A percentile compares a stretch with the other conserved stretches of the same genome.
Evolutionary conservation across 495 filamentous ascomycete species (phyloP).

Genomic region (Tuber calosporum): DNA sequence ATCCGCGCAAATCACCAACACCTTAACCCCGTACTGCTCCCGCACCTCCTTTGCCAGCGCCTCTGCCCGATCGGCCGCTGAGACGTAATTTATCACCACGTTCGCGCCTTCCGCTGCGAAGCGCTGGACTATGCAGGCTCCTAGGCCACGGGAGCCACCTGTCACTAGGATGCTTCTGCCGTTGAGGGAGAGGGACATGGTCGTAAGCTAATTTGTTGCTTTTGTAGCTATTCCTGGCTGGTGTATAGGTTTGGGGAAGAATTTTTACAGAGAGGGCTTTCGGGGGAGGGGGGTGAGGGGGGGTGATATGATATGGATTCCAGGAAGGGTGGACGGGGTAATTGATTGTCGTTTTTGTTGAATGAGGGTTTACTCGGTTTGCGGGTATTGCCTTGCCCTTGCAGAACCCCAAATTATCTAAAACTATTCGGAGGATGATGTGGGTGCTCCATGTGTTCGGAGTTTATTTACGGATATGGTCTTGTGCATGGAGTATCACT

Average conservation of each 20-base stretch:
- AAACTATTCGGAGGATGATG: not conserved
- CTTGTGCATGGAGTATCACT: not conserved
- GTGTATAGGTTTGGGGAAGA: not conserved
- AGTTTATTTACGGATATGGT: not conserved
- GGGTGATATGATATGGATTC: not conserved
- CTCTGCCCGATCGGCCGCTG: constrained; percentile 51
- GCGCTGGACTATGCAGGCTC: constrained; percentile 55
- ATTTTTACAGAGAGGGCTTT: not conserved
- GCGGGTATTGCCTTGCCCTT: not conserved
- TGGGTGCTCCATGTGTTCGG: not conserved
- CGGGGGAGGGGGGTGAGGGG: not conserved
- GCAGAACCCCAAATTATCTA: not conserved
- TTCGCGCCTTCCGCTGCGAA: constrained; percentile 63
- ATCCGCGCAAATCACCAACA: constrained; percentile 48
- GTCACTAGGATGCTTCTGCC: constrained; percentile 61
- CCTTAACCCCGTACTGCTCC: constrained; percentile 51
- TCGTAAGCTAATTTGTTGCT: not conserved
- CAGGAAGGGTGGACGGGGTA: not conserved
- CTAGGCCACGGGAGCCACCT: constrained; percentile 64
- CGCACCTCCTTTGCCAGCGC: constrained; percentile 50
- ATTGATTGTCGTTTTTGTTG: not conserved
- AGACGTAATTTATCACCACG: constrained; percentile 63
- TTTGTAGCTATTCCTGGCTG: not conserved
- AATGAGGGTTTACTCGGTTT: not conserved
- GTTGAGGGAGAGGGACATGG: constrained; percentile 57